Percentiles rank a stretch among this genome's conserved stretches.
These are phyloP conservation scores for Microcera coccophila DNA, from an alignment of 2,329 filamentous ascomycete species.

Conservation along the genomic window DNA sequence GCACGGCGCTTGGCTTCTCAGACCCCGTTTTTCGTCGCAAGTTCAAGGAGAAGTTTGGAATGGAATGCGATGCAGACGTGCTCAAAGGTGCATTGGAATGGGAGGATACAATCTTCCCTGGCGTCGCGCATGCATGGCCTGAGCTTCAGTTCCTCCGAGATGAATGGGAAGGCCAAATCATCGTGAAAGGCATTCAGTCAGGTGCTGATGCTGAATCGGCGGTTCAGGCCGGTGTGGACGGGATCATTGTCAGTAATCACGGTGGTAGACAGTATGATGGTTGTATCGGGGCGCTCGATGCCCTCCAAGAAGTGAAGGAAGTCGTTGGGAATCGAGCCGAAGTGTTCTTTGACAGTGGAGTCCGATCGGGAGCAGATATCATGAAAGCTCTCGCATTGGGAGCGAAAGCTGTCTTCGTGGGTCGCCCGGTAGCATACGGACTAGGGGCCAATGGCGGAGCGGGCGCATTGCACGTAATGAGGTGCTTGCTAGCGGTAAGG, in stretches of 20 bases:
- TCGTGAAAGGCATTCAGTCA: neutral
- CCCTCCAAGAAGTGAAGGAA: neutral
- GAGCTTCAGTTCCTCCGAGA: constrained; percentile 54
- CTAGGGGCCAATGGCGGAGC: neutral
- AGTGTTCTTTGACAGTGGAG: neutral
- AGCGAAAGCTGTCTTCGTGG: neutral
- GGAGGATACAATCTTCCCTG: constrained; percentile 21
- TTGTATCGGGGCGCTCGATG: neutral
- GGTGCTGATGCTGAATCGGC: neutral
- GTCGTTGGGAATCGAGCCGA: neutral
- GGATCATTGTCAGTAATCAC: neutral
- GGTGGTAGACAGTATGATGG: neutral
- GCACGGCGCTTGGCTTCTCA: constrained; percentile 59
- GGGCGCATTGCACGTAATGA: neutral
- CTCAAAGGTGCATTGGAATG: constrained; percentile 21
- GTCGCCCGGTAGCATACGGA: neutral
- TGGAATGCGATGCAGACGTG: constrained; percentile 17
- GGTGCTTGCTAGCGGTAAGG: neutral
- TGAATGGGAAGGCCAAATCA: constrained; percentile 53
- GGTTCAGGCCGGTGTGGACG: neutral
- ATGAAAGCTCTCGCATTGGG: neutral
- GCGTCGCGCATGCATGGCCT: constrained; percentile 55
- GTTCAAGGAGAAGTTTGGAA: constrained; percentile 16
- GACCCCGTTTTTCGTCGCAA: constrained; percentile 57
- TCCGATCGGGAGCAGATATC: neutral